These are phyloP conservation scores for Patellifolia procumbens DNA, from an alignment of 179 eudicot species.

Conservation along the genomic window DNA sequence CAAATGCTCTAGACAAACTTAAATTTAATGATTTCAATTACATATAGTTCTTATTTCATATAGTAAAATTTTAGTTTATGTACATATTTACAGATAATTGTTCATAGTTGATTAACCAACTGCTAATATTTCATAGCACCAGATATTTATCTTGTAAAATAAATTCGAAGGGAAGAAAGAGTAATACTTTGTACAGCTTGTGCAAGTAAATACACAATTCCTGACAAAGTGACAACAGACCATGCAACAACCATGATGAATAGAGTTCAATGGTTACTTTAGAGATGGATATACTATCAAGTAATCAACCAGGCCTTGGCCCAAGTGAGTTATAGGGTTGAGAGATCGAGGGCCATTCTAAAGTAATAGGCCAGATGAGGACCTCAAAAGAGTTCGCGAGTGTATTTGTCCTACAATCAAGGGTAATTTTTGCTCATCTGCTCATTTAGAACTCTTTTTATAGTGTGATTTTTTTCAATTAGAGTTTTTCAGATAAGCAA, in stretches of 20 bases:
- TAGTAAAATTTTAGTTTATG: neutral
- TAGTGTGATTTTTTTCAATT: too few relatives aligned
- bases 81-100: neutral
- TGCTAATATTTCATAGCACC: neutral
- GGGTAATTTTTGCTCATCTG: too few relatives aligned
- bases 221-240: too few relatives aligned
- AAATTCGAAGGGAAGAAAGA: neutral
- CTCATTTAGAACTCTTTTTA: too few relatives aligned
- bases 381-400: too few relatives aligned
- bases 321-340: neutral
- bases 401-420: too few relatives aligned
- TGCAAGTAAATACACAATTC: neutral
- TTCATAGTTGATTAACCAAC: neutral
- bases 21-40: neutral
- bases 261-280: too few relatives aligned
- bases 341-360: neutral
- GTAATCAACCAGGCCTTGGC: neutral
- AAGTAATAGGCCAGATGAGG: too few relatives aligned
- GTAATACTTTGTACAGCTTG: neutral
- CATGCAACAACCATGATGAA: too few relatives aligned
- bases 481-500: too few relatives aligned
- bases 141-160: neutral
- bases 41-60: neutral
- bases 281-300: too few relatives aligned
- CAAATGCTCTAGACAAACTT: constrained; percentile 26